Percentiles rank a stretch among this genome's conserved stretches.
phyloP scores from a whole-genome alignment of 1,139 yeast genomes.

The Zhuliangozyma parablackwelliae region DNA sequence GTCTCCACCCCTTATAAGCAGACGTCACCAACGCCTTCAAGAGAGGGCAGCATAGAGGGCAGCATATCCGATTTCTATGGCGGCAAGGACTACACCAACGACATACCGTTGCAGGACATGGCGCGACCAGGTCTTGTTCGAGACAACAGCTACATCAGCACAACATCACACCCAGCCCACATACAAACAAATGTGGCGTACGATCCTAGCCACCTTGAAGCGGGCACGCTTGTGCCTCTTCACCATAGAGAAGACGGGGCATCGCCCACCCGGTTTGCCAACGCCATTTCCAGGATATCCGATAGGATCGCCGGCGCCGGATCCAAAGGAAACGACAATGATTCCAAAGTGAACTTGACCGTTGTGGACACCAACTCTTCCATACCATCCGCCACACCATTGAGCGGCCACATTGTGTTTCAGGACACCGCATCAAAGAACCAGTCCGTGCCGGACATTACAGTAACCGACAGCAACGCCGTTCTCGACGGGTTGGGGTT shows the following conservation, averaged over 20 bases:
- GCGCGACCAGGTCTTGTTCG: neutral
- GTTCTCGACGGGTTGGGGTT: slow-evolving; percentile 5
- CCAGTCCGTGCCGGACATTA: slow-evolving; percentile 3
- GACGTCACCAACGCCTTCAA: neutral
- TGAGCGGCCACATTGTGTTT: slow-evolving; percentile 5
- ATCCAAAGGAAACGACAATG: slow-evolving; percentile 1
- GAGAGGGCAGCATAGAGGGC: too few species aligned
- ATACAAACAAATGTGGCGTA: neutral
- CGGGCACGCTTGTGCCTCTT: slow-evolving; percentile 8
- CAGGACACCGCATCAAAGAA: slow-evolving; percentile 2
- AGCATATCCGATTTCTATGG: neutral
- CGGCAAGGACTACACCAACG: slow-evolving; percentile 14
- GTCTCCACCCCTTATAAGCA: slow-evolving; percentile 6
- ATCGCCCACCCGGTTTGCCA: slow-evolving; percentile 23
- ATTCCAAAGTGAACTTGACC: neutral
- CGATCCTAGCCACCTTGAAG: slow-evolving; percentile 10
- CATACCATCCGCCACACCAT: slow-evolving; percentile 6
- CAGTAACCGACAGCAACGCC: slow-evolving; percentile 1
- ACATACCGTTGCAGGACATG: slow-evolving; percentile 17
- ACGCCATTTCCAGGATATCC: slow-evolving; percentile 31
- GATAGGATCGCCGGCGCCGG: slow-evolving; percentile 43
- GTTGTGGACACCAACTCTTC: slow-evolving; percentile 3
- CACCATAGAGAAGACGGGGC: slow-evolving; percentile 6
- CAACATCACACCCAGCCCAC: neutral
- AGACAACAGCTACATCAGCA: too few species aligned